Percentiles rank a stretch among this genome's conserved stretches.
These are phyloP conservation scores for Ogataea philodendri DNA, from an alignment of 805 yeast genomes.

Conservation along the genomic window DNA sequence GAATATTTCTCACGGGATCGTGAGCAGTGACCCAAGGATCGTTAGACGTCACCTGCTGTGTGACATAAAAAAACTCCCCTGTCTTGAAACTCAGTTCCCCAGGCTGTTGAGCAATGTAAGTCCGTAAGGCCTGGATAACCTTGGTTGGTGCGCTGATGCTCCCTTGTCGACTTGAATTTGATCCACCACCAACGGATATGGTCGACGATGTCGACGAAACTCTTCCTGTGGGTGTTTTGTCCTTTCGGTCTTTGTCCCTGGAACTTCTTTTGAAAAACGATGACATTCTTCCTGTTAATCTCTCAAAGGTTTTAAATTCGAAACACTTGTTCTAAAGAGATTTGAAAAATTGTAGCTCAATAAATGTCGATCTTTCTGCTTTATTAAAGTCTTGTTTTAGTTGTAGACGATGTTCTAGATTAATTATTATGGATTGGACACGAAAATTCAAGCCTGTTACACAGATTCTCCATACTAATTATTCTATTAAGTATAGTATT, in stretches of 20 bases:
- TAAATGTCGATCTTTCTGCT: neutral
- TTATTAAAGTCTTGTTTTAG: neutral
- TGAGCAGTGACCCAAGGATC: slow-evolving; percentile 79
- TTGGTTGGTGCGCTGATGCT: slow-evolving; percentile 61
- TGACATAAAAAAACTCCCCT: slow-evolving; percentile 89
- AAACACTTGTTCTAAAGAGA: neutral
- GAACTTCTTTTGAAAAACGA: slow-evolving; percentile 34
- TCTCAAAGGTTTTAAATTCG: neutral
- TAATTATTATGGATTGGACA: neutral
- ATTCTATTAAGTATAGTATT: slow-evolving; percentile 1
- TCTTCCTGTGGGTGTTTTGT: slow-evolving; percentile 20
- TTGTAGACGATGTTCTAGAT: neutral
- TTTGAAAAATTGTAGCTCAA: neutral
- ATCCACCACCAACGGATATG: slow-evolving; percentile 8
- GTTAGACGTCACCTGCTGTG: slow-evolving; percentile 46
- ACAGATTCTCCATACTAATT: slow-evolving; percentile 8
- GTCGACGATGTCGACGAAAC: slow-evolving; percentile 23
- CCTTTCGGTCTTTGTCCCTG: slow-evolving; percentile 30
- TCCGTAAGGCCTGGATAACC: slow-evolving; percentile 78
- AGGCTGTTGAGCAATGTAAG: slow-evolving; percentile 74
- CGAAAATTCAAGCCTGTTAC: slow-evolving; percentile 14
- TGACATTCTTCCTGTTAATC: slow-evolving; percentile 18
- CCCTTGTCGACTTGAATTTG: slow-evolving; percentile 4
- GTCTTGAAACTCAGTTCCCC: slow-evolving; percentile 75
- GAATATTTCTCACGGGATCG: slow-evolving; percentile 72